Percentiles rank a stretch among this genome's conserved stretches.
phyloP scores from a whole-genome alignment of 2,329 filamentous ascomycete species.

The Colletotrichum orchidophilum region DNA sequence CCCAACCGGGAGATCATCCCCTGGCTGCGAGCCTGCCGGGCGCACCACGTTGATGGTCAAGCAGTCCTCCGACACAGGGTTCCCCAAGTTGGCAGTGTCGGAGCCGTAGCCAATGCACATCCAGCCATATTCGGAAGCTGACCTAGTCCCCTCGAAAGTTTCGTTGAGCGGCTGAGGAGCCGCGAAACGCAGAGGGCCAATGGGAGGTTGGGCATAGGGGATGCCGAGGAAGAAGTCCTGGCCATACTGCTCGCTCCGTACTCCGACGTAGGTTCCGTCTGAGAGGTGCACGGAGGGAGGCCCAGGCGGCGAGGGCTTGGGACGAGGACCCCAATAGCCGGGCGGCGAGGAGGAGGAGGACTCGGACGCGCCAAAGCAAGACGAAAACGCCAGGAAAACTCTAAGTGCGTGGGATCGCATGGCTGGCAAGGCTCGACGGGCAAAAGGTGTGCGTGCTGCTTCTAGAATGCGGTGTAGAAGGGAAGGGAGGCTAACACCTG shows the following conservation, averaged over 20 bases:
- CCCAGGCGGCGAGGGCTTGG: conserved; percentile 5
- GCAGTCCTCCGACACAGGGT: conserved; percentile 63
- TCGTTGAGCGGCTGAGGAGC: conserved; percentile 62
- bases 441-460: neutral
- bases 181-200: conserved; percentile 66
- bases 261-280: conserved; percentile 50
- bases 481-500: conserved; percentile 5
- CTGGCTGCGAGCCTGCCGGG: conserved; percentile 52
- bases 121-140: conserved; percentile 56
- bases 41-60: conserved; percentile 59
- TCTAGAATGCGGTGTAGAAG: conserved; percentile 1
- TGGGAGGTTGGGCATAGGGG: conserved; percentile 70
- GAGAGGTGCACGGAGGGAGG: conserved; percentile 23
- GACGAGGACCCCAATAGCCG: neutral
- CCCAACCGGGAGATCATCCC: conserved; percentile 61
- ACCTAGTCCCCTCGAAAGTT: conserved; percentile 52
- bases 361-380: conserved; percentile 19
- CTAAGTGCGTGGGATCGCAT: conserved; percentile 24
- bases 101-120: conserved; percentile 62
- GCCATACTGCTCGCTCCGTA: conserved; percentile 48
- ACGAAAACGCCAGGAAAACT: conserved; percentile 22
- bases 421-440: conserved; percentile 9
- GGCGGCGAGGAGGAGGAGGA: neutral
- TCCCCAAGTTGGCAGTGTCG: conserved; percentile 38
- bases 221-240: conserved; percentile 71